phyloP scores from a whole-genome alignment of 768 basidiomycete genomes.

The Tulasnella calospora region DNA sequence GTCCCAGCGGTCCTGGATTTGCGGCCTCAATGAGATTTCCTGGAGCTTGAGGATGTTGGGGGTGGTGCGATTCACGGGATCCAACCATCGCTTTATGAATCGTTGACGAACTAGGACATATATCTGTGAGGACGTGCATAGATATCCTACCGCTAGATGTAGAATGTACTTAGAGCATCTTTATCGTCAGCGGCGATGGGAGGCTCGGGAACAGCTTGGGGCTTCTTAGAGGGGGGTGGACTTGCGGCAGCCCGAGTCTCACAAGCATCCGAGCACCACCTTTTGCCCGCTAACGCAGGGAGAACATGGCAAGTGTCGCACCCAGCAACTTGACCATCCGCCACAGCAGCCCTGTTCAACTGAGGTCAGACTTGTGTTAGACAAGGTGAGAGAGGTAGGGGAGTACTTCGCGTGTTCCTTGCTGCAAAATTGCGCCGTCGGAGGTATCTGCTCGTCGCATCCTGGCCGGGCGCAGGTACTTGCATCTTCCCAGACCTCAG shows the following conservation, averaged over 20 bases:
- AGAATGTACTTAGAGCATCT: neutral
- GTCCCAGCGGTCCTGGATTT: neutral
- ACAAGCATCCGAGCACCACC: neutral
- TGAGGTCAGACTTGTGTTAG: neutral
- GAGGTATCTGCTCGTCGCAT: neutral
- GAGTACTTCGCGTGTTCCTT: conserved; percentile 1
- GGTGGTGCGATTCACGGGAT: neutral
- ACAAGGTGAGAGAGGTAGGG: neutral
- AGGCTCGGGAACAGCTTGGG: neutral
- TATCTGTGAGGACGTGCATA: neutral
- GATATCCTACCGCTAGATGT: neutral
- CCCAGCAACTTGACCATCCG: neutral
- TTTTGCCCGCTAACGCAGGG: neutral
- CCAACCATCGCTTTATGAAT: neutral
- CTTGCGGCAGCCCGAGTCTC: neutral
- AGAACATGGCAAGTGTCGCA: neutral
- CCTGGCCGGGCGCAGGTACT: neutral
- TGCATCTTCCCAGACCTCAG: neutral
- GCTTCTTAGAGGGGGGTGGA: neutral
- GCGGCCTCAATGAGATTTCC: neutral
- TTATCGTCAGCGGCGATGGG: neutral
- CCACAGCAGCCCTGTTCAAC: neutral
- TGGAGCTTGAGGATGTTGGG: neutral
- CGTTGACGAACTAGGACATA: neutral
- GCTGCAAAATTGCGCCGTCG: neutral